These are phyloP conservation scores for Nakaseomyces sp. DNA, from an alignment of 1,139 yeast genomes.

Conservation along the genomic window DNA sequence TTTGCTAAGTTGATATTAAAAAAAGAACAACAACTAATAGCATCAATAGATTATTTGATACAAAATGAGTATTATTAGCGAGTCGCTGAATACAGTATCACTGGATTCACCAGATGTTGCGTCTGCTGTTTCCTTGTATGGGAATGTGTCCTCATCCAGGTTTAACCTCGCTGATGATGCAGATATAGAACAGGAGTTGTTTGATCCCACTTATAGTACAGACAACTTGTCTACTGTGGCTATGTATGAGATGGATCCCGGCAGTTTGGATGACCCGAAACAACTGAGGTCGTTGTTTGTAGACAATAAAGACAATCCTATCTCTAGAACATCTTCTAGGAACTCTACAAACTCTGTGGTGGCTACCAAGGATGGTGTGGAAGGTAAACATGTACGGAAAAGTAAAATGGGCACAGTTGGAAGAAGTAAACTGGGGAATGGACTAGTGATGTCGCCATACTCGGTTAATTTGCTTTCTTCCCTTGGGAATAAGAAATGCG, in stretches of 20 bases:
- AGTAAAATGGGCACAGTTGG: constrained; percentile 32
- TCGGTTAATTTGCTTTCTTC: constrained; percentile 26
- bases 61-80: constrained; percentile 3
- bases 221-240: constrained; percentile 22
- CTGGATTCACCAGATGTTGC: constrained; percentile 20
- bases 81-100: constrained; percentile 19
- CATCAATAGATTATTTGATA: no score
- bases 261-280: constrained; percentile 12
- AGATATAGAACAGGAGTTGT: background rate
- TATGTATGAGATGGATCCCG: constrained; percentile 20
- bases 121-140: constrained; percentile 19
- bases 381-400: constrained; percentile 50
- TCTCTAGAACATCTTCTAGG: constrained; percentile 48
- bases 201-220: constrained; percentile 1
- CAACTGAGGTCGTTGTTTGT: constrained; percentile 19
- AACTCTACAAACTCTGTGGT: constrained; percentile 58
- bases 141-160: constrained; percentile 12
- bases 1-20: no score
- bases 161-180: constrained; percentile 3
- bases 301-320: constrained; percentile 31
- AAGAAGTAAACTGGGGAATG: background rate
- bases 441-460: constrained; percentile 18
- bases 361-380: constrained; percentile 67
- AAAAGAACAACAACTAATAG: no score
- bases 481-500: background rate